A percentile compares a stretch with the other conserved stretches of the same genome.
Conservation (phyloP, 441 rosid species). For the Adansonia rubrostipa region DNA sequence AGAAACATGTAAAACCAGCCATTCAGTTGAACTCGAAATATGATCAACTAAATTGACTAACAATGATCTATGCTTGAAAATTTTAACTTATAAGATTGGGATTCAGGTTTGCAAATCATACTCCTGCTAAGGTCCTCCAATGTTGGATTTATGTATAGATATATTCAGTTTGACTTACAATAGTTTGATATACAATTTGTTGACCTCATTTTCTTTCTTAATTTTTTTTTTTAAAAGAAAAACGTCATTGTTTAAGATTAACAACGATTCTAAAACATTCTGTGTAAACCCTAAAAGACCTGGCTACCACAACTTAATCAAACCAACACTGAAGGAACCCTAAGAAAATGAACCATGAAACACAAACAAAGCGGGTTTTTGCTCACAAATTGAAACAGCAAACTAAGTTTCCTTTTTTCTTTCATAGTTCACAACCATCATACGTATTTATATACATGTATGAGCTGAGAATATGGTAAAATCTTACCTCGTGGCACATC, state of each 20-base stretch:
- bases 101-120: background rate
- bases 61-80: background rate
- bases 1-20: constrained; percentile 5
- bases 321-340: background rate
- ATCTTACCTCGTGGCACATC: background rate
- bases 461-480: background rate
- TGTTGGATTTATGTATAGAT: background rate
- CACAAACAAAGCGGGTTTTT: background rate
- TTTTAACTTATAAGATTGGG: background rate
- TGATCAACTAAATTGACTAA: background rate
- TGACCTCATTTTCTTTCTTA: background rate
- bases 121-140: background rate
- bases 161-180: background rate
- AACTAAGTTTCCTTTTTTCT: background rate
- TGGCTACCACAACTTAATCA: background rate
- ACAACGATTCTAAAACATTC: background rate
- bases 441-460: background rate
- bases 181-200: background rate
- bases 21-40: constrained; percentile 10
- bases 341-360: background rate
- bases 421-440: background rate
- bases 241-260: background rate
- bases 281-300: background rate
- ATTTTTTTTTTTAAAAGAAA: background rate
- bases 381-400: background rate